phyloP scores from a whole-genome alignment of 495 filamentous ascomycete genomes.

The Penicillium bialowiezense region DNA sequence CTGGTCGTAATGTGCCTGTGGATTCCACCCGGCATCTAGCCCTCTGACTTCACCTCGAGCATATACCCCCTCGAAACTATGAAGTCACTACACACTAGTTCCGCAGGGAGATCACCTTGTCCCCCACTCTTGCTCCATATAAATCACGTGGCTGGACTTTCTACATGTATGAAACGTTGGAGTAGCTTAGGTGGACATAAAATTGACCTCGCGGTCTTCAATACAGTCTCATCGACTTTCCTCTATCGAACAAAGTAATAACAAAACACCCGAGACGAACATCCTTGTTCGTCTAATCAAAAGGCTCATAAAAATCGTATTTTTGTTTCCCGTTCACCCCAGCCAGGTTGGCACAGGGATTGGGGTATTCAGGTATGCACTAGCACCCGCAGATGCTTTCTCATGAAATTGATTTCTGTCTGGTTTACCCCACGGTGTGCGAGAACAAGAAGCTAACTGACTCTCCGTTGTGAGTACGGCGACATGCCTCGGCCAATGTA shows the following conservation, averaged over 20 bases:
- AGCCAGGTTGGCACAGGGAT: background rate
- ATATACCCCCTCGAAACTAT: background rate
- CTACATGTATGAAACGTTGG: too few species aligned
- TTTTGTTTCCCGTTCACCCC: constrained; percentile 21
- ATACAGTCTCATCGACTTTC: background rate
- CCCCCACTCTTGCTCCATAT: background rate
- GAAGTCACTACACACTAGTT: background rate
- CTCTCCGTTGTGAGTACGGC: constrained; percentile 94
- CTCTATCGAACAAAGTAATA: constrained; percentile 3
- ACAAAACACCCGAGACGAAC: constrained; percentile 7
- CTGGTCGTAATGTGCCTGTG: background rate
- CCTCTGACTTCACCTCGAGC: too few species aligned
- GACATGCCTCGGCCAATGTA: constrained; percentile 66
- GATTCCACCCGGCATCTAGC: background rate
- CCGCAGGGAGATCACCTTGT: background rate
- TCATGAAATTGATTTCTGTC: constrained; percentile 24
- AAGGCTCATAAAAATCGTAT: constrained; percentile 22
- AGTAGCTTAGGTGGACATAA: background rate
- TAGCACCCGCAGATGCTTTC: constrained; percentile 2
- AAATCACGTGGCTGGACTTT: constrained; percentile 1
- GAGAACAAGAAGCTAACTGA: constrained; percentile 93
- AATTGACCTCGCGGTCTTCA: background rate
- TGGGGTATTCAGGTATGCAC: background rate
- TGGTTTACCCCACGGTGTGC: constrained; percentile 55
- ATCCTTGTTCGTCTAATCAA: constrained; percentile 11